phyloP scores from a whole-genome alignment of 495 filamentous ascomycete genomes.

The Xylaria grammica region DNA sequence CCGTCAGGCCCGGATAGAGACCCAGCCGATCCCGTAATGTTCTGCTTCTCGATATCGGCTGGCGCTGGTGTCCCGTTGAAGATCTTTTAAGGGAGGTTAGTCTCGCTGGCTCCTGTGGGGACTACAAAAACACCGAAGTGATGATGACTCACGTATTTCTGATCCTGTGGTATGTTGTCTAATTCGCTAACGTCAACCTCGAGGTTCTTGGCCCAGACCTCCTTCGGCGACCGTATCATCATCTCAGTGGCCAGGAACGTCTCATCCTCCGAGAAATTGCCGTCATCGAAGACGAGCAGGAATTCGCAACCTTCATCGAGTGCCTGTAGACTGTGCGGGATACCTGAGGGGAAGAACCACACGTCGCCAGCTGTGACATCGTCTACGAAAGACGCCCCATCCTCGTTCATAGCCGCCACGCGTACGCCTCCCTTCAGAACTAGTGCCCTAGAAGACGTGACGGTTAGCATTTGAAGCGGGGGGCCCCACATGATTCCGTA shows the following conservation, averaged over 20 bases:
- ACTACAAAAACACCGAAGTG: no score
- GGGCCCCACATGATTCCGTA: no score
- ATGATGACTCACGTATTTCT: constrained; percentile 55
- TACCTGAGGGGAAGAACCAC: constrained; percentile 71
- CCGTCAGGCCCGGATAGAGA: constrained; percentile 53
- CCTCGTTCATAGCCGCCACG: constrained; percentile 63
- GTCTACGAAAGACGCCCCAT: constrained; percentile 68
- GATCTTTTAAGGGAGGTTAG: constrained; percentile 44
- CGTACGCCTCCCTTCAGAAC: constrained; percentile 70
- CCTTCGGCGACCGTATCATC: constrained; percentile 64
- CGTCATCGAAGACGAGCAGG: constrained; percentile 72
- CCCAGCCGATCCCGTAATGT: constrained; percentile 65
- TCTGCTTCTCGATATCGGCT: constrained; percentile 64
- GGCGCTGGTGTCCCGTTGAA: constrained; percentile 70
- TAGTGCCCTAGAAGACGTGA: constrained; percentile 40
- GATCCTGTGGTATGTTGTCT: constrained; percentile 60
- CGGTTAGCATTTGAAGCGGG: constrained; percentile 13
- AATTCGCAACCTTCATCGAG: constrained; percentile 70
- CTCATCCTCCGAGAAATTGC: constrained; percentile 69
- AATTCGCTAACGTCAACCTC: constrained; percentile 59
- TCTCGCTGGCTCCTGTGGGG: not conserved
- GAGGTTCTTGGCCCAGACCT: constrained; percentile 69
- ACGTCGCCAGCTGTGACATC: constrained; percentile 71
- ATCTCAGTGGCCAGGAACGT: constrained; percentile 72
- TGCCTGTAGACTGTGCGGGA: constrained; percentile 72